phyloP scores from a whole-genome alignment of 345 rosid species.

The Boechera stricta region DNA sequence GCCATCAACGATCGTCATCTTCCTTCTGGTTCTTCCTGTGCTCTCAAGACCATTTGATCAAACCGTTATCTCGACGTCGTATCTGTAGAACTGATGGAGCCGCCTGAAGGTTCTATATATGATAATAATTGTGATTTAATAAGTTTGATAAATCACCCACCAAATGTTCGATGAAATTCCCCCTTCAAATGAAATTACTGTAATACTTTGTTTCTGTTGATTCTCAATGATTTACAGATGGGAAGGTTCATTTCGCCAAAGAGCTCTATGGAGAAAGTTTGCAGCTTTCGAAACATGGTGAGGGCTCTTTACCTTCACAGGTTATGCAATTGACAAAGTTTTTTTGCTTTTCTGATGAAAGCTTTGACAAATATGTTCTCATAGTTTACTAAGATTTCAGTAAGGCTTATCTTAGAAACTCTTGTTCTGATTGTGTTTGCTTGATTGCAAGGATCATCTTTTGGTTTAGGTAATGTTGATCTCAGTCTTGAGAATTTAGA shows the following conservation, averaged over 20 bases:
- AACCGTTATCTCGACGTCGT: not conserved
- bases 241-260: slow-evolving; percentile 54
- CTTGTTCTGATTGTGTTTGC: not conserved
- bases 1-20: not conserved
- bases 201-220: not conserved
- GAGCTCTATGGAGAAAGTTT: slow-evolving; percentile 62
- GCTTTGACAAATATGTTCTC: not conserved
- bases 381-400: not conserved
- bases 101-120: not conserved
- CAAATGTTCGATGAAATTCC: slow-evolving; percentile 26
- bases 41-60: not conserved
- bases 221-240: slow-evolving; percentile 28
- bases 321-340: slow-evolving; percentile 22
- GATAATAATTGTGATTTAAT: not conserved
- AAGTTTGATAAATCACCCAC: slow-evolving; percentile 4
- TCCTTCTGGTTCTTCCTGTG: not conserved
- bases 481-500: slow-evolving; percentile 43
- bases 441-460: not conserved
- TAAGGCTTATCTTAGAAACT: not conserved
- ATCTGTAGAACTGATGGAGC: slow-evolving; percentile 15
- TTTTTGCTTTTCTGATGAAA: not conserved
- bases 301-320: slow-evolving; percentile 16
- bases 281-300: slow-evolving; percentile 43
- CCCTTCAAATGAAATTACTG: not conserved
- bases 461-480: slow-evolving; percentile 43